These are phyloP conservation scores for Neckera pumila DNA, from an alignment of 225 moss, liverwort and hornwort genomes.

Conservation along the genomic window DNA sequence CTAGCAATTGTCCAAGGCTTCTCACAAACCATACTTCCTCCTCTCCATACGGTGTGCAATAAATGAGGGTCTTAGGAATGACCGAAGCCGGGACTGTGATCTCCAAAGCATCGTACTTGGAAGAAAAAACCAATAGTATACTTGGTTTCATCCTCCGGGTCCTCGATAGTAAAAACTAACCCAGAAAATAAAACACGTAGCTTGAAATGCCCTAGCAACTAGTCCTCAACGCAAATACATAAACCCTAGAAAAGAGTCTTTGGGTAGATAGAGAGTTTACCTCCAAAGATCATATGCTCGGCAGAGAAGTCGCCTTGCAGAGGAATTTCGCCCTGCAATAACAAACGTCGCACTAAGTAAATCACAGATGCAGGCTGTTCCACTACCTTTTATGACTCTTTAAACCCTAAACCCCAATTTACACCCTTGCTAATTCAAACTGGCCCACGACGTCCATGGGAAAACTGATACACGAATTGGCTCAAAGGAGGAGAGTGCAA, in stretches of 20 bases:
- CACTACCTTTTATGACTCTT: not conserved
- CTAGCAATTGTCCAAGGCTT: not conserved
- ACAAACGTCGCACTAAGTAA: not conserved
- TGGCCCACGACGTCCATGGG: not conserved
- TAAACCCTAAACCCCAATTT: not conserved
- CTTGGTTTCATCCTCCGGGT: not conserved
- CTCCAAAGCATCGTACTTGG: not conserved
- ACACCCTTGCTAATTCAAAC: not conserved
- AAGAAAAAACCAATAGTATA: not conserved
- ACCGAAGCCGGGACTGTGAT: not conserved
- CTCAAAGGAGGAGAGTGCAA: not conserved
- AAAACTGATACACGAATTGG: not conserved
- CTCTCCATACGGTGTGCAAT: not conserved
- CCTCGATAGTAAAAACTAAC: not conserved
- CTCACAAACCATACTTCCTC: not conserved
- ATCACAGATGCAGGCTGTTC: not conserved
- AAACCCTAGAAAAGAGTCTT: not conserved
- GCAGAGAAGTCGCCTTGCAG: constrained; percentile 90
- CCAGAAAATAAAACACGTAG: not conserved
- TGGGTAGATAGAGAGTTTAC: not conserved
- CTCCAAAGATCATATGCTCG: constrained; percentile 93
- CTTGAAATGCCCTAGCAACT: not conserved
- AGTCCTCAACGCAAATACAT: not conserved
- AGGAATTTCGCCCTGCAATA: constrained; percentile 65
- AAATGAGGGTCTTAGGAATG: not conserved